Evolutionary conservation across 2,329 filamentous ascomycete genomes (phyloP), one percentile per base, ranked within the genome.

Genomic region (Calonectria naviculata): DNA sequence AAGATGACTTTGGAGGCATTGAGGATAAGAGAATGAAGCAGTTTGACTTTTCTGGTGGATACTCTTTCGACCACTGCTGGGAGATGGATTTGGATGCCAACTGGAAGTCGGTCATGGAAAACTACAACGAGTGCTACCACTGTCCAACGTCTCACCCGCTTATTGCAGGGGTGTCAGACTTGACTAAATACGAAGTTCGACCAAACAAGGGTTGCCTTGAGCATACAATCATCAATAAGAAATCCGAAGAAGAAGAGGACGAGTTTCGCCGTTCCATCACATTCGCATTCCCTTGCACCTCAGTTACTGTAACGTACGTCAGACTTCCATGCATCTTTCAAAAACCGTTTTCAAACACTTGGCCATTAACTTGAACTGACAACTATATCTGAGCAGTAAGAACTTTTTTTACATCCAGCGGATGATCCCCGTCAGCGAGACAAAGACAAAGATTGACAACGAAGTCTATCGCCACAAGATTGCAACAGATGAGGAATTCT

Each of bases 81-180:
- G 85, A 89, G 69, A 87, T 89, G 85, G 85, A 88, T 46, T 85
- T 86, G 0, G 83, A 86, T 26, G 89, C 87, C 77, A 90, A 90
- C 81, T 91, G 89, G 89, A 90, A 90, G 81, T 86, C 86, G 19
- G 80, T 90, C 34, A 86, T 86, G 26, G 90, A 92, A 77, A 91
- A 92, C 81, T 92, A 90, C 83, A 92, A 92, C 76, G 90, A 90
- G 77, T 91, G 89, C 78, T 92, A 91, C 75, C 89, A 91, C 81
- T 91, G 89, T 81, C 85, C 86, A 42, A 89, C 87, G 0, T 87
- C 89, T 1, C 89, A 91, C 73, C 89, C 90, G 1, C 87, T 89
- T 70, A 87, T 91, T 54, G 84, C 87, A 3, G 83, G 84, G 38
- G 83, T 91, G 15, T 85, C 89, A 29, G 87, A 91, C 68, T 84